These are phyloP conservation scores for Artemisia argyi DNA, from an alignment of 129 eudicot genomes.

Conservation along the genomic window DNA sequence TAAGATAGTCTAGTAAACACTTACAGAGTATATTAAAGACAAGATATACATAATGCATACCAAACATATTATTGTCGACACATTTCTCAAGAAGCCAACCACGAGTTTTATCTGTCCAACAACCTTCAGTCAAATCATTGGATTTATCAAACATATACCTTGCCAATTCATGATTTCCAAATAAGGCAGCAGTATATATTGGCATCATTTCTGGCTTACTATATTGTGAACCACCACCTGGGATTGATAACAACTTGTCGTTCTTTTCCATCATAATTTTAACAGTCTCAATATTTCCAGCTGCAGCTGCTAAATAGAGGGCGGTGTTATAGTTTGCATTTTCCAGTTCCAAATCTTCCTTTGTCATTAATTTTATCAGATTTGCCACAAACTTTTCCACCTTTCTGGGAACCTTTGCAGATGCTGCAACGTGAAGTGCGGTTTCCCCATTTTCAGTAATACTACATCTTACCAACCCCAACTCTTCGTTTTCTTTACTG, in stretches of 20 bases:
- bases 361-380: constrained; percentile 29
- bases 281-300: constrained; percentile 31
- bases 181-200: constrained; percentile 32
- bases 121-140: background rate
- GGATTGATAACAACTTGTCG: background rate
- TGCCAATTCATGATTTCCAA: constrained; percentile 32
- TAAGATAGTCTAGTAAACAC: too few species aligned
- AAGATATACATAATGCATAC: constrained; percentile 14
- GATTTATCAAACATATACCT: constrained; percentile 20
- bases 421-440: constrained; percentile 55
- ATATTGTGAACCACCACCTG: constrained; percentile 1
- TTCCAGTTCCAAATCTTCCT: constrained; percentile 21
- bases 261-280: constrained; percentile 28
- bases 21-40: too few species aligned
- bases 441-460: constrained; percentile 42
- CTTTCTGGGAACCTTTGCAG: constrained; percentile 19
- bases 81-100: constrained; percentile 25
- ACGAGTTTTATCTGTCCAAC: constrained; percentile 12
- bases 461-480: constrained; percentile 20
- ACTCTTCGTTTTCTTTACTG: background rate
- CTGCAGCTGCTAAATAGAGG: constrained; percentile 39
- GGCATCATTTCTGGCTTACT: constrained; percentile 17
- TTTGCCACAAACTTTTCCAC: constrained; percentile 30
- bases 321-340: constrained; percentile 37
- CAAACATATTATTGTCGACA: constrained; percentile 31